Conservation (phyloP, 176 grass and related monocot genomes). For the Paspalum notatum region DNA sequence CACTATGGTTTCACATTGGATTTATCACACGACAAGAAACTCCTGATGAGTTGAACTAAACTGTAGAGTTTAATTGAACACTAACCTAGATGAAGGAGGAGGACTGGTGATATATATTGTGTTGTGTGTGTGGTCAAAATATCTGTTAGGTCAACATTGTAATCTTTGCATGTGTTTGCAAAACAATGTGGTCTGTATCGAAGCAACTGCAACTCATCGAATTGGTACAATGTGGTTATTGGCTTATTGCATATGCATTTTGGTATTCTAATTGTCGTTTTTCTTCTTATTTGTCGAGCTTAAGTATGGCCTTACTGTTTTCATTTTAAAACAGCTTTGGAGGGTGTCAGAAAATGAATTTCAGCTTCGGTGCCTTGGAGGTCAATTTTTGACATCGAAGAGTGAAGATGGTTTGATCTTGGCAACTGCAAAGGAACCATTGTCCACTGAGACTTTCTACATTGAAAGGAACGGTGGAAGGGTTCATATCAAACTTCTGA, state of each 20-base stretch:
- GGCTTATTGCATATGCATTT: neutral
- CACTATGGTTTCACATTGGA: neutral
- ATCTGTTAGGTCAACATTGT: neutral
- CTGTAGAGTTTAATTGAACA: neutral
- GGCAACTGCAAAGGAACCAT: slow-evolving; percentile 47
- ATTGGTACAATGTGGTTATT: neutral
- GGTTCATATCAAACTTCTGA: slow-evolving; percentile 72
- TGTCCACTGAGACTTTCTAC: slow-evolving; percentile 55
- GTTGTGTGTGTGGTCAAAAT: neutral
- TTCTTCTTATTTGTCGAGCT: neutral
- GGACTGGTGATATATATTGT: neutral
- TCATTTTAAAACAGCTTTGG: slow-evolving; percentile 59
- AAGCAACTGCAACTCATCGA: slow-evolving; percentile 8
- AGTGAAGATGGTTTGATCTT: slow-evolving; percentile 52
- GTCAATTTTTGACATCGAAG: slow-evolving; percentile 69
- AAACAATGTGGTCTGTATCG: neutral
- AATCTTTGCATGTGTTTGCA: neutral
- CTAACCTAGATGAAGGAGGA: neutral
- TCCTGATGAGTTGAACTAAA: neutral
- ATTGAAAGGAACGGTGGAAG: slow-evolving; percentile 65
- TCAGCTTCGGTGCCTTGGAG: slow-evolving; percentile 66
- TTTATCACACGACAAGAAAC: neutral
- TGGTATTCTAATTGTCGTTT: neutral
- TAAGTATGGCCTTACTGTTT: slow-evolving; percentile 8
- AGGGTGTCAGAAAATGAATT: slow-evolving; percentile 70